Conservation (phyloP, 768 basidiomycete species). For the Russula emetica region DNA sequence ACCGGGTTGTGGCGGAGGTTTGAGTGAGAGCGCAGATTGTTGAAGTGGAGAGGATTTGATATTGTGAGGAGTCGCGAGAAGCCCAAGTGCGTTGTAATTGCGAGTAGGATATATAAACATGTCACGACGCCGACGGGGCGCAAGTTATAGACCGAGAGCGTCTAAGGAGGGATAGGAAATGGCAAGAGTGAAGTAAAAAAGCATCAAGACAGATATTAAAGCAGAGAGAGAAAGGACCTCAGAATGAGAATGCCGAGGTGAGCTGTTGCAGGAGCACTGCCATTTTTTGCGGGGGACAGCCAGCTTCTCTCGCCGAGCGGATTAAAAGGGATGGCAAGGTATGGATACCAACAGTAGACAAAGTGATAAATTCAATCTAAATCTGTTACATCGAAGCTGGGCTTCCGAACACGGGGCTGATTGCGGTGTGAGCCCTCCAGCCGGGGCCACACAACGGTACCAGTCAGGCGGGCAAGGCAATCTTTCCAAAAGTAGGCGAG, state of each 20-base stretch:
- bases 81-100: slow-evolving; percentile 8
- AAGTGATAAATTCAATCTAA: slow-evolving; percentile 10
- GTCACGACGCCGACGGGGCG: slow-evolving; percentile 16
- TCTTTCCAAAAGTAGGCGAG: slow-evolving; percentile 22
- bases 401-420: slow-evolving; percentile 9
- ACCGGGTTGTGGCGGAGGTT: not conserved
- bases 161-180: slow-evolving; percentile 7
- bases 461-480: no score
- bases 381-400: slow-evolving; percentile 19
- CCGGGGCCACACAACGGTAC: slow-evolving; percentile 6
- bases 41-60: slow-evolving; percentile 5
- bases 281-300: slow-evolving; percentile 16
- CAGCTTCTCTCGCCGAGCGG: slow-evolving; percentile 15
- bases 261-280: slow-evolving; percentile 17
- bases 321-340: slow-evolving; percentile 5
- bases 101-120: slow-evolving; percentile 23
- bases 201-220: slow-evolving; percentile 14
- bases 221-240: slow-evolving; percentile 6
- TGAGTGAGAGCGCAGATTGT: not conserved
- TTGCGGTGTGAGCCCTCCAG: slow-evolving; percentile 6
- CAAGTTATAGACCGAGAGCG: slow-evolving; percentile 12
- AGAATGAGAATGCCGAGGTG: slow-evolving; percentile 16
- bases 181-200: slow-evolving; percentile 11
- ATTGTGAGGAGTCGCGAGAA: slow-evolving; percentile 6
- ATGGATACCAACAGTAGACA: slow-evolving; percentile 22